Base-by-base conservation (phyloP, 2,329 filamentous ascomycete genomes). In the Nigrospora oryzae region DNA sequence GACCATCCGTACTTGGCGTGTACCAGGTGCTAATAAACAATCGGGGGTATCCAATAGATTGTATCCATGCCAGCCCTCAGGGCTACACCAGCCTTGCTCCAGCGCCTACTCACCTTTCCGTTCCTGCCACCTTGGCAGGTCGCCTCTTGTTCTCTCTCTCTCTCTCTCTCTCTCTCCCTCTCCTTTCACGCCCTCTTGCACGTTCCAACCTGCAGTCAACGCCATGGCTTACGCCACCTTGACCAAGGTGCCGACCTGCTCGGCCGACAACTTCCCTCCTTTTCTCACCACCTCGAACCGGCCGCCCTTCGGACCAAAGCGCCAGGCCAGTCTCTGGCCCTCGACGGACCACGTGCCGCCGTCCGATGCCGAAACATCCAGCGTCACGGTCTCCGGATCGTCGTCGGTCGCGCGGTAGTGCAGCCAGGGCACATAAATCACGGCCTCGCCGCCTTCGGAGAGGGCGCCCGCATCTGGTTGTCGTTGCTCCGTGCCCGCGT, bases 381-480 rank as follows among this genome's bases (percentile, higher is more conserved):
- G n/a, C 35, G 17, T 40, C 2, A 34, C 17, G 19, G 16, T 15
- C 31, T 42, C 19, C 14, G 14, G 16, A 11, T 31, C 34, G 11
- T 42, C 42, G 14, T 50, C 49, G 17, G 39, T 44, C 17, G 40
- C n/a, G 19, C 49, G 38, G 43, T 53, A 53, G 36, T 52, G 49
- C 23, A 52, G 39, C 51, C 51, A 53, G 13, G 51, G 51, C n/a
- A 52, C 40, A 36, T 50, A 52, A 11, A 52, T 30, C 11, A 39
- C 12, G 4, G 50, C 50, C 14, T 49, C 36, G 8, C 50, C 49
- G 4, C 32, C 15, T 12, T 12, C 28, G 2, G 40, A 31, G 5
- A 43, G 40, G 38, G 28, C n/a, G 13, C 3, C 16, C 40, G 33
- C 19, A n/a, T 35, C 19, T 1, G 13, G 31, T 19, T 41, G 31